Evolutionary conservation across 1,139 yeast species (phyloP).

Genomic region (Scheffersomyces illinoinensis): DNA sequence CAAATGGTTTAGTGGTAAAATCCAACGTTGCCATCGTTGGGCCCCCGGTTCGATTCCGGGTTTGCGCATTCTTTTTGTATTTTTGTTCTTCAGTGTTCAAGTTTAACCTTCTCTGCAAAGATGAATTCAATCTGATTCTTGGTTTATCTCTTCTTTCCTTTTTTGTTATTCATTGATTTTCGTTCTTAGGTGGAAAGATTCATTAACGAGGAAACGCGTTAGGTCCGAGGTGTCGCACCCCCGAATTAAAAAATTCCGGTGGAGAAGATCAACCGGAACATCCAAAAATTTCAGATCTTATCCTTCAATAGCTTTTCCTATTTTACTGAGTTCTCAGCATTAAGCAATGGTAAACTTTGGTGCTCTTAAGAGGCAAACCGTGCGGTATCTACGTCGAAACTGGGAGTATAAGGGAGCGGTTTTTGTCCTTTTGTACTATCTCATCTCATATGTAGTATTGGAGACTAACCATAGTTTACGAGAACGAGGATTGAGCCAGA

Average conservation of each 20-base stretch:
- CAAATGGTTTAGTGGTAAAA: constrained; percentile 20
- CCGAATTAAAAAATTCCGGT: too few relatives aligned
- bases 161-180: too few relatives aligned
- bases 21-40: constrained; percentile 21
- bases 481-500: constrained; percentile 14
- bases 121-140: too few relatives aligned
- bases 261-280: too few relatives aligned
- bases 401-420: constrained; percentile 30
- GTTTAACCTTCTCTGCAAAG: too few relatives aligned
- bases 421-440: constrained; percentile 22
- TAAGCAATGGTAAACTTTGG: background rate
- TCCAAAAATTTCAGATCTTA: background rate
- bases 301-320: background rate
- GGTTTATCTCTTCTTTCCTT: too few relatives aligned
- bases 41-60: constrained; percentile 22
- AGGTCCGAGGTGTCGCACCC: too few relatives aligned
- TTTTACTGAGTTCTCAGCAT: background rate
- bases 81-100: too few relatives aligned
- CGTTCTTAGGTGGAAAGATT: too few relatives aligned
- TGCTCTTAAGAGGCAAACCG: background rate
- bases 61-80: constrained; percentile 1
- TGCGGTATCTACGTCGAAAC: constrained; percentile 7
- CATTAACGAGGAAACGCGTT: too few relatives aligned
- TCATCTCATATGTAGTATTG: constrained; percentile 14
- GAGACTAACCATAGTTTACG: constrained; percentile 12